These are phyloP conservation scores for Nymphaea thermarum DNA, from an alignment of 164 flowering plant species.

Conservation along the genomic window DNA sequence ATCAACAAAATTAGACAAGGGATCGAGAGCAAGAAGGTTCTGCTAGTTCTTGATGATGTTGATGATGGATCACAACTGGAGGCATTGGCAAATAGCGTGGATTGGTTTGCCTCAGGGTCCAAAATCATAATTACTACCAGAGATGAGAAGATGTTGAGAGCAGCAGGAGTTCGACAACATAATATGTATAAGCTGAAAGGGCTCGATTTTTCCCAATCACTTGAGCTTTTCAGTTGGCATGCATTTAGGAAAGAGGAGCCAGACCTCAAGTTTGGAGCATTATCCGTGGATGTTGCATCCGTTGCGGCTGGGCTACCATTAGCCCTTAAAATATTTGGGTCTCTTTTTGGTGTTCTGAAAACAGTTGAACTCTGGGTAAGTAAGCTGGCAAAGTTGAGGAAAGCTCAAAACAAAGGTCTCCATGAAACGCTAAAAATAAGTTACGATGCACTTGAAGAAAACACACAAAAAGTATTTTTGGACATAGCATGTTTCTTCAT, in stretches of 20 bases:
- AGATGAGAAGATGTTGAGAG: no score
- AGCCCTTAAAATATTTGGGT: slow-evolving; percentile 9
- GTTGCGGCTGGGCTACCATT: slow-evolving; percentile 7
- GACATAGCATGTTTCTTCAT: slow-evolving; percentile 14
- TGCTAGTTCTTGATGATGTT: background rate
- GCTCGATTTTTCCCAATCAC: no score
- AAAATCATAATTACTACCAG: no score
- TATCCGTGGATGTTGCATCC: background rate
- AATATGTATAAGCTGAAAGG: no score
- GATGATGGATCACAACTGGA: no score
- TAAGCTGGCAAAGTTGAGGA: slow-evolving; percentile 1
- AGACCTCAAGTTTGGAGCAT: background rate
- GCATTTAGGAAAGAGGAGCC: background rate
- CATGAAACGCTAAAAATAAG: slow-evolving; percentile 7
- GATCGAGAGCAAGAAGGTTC: background rate
- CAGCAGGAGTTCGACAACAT: no score
- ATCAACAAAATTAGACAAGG: background rate
- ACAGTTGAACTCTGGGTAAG: background rate
- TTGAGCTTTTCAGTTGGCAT: no score
- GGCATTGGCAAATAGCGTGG: no score
- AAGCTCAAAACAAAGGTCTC: background rate
- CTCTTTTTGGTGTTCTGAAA: background rate
- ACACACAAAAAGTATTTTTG: slow-evolving; percentile 2
- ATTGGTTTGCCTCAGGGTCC: no score
- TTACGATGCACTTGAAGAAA: slow-evolving; percentile 4